Evolutionary conservation across 352 stramenopile species (phyloP), one percentile per base, ranked within the genome.

Genomic region (Peronospora destructor): DNA sequence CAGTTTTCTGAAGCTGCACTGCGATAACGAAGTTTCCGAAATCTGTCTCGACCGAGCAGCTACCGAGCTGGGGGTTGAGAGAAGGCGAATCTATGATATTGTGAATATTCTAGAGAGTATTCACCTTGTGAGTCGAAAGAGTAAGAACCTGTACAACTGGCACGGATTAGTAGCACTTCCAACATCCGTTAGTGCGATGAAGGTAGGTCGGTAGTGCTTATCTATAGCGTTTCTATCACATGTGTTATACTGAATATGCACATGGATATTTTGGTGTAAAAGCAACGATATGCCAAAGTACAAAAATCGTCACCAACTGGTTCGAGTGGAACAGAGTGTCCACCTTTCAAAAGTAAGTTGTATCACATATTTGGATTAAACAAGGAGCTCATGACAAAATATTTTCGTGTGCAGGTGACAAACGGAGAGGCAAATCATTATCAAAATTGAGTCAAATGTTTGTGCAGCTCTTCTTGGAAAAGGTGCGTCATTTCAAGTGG

Each of bases 61-160:
- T 0, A 59, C 64, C 0, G 70, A 90, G 48, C 60, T 93, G 0
- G 71, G 84, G 1, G 93, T 98, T 0, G 94, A 97, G 61, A 77
- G 95, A 35, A 76, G 95, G 33, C 73, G 95, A 13, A 98, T 98
- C 45, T 98, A 98, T 61, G 95, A 98, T 66, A 96, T 98, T 35
- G 92, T 98, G 40, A 98, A 98, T 62, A 98, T 98, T 64, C 73
- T 98, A 23, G 94, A 98, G 61, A 95, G 85, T 42, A 87, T 98
- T 33, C 75, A 92, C 26, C 84, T 98, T 21, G 91, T 98, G 4
- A 93, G 76, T 23, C 88, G 94, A n/a, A 93, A 97, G 53, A 92
- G 88, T 50, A 98, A 98, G 67, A 98, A 98, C 56, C 81, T 95
- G 2, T 98, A 98, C 75, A 87, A 90, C 40, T 95, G 85, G 84